Evolutionary conservation across 768 basidiomycete genomes (phyloP).

Genomic region (Tulasnella sp.): DNA sequence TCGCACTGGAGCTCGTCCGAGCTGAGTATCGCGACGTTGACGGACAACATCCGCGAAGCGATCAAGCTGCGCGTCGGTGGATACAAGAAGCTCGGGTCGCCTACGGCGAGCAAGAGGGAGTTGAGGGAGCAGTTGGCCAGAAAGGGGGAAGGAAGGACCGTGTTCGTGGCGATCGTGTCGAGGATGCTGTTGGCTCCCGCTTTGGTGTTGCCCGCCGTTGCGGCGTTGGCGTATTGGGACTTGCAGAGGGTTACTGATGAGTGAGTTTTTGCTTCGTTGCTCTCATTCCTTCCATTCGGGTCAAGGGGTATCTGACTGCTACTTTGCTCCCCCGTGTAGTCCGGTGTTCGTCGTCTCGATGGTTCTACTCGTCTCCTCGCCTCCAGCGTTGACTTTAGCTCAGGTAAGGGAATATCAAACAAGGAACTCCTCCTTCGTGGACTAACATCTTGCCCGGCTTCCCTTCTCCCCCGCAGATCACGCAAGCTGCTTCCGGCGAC

Average conservation of each 20-base stretch:
- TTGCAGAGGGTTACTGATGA: constrained; percentile 66
- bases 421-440: neutral
- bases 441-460: neutral
- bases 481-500: constrained; percentile 78
- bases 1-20: constrained; percentile 29
- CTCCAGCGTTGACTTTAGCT: constrained; percentile 70
- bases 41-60: constrained; percentile 45
- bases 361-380: constrained; percentile 74
- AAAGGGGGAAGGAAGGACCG: constrained; percentile 73
- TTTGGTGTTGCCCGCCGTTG: constrained; percentile 71
- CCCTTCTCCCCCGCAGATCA: constrained; percentile 49
- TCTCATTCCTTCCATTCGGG: neutral
- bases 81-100: neutral
- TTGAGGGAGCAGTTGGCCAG: constrained; percentile 41
- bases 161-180: constrained; percentile 74
- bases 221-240: constrained; percentile 54
- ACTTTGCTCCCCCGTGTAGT: constrained; percentile 39
- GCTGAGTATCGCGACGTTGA: constrained; percentile 32
- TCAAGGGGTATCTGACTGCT: neutral
- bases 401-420: constrained; percentile 42
- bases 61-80: constrained; percentile 37
- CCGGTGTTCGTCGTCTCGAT: constrained; percentile 85
- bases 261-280: constrained; percentile 47
- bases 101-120: constrained; percentile 29
- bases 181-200: constrained; percentile 85